Conservation (phyloP, 1,139 yeast species). For the Magnusiomyces tetraspermus region DNA sequence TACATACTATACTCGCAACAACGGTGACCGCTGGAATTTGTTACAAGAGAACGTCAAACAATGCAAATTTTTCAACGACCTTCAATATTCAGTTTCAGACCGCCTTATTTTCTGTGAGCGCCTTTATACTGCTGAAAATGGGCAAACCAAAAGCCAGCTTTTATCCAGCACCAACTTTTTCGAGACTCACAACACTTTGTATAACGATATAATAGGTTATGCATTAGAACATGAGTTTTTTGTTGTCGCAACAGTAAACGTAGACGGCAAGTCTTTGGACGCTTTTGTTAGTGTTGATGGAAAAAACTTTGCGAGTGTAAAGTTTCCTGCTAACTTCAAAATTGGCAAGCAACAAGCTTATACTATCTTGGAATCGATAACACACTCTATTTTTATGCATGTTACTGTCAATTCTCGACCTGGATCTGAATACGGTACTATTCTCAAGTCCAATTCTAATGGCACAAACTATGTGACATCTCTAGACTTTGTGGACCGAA, state of each 20-base stretch:
- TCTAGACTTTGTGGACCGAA: slow-evolving; percentile 67
- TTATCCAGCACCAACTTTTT: slow-evolving; percentile 50
- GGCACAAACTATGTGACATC: slow-evolving; percentile 85
- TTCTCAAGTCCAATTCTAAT: slow-evolving; percentile 88
- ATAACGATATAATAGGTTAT: slow-evolving; percentile 52
- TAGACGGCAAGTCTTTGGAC: slow-evolving; percentile 38
- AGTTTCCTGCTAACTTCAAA: slow-evolving; percentile 61
- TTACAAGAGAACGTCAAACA: slow-evolving; percentile 43
- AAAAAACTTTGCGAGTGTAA: slow-evolving; percentile 62
- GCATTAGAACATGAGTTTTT: slow-evolving; percentile 58
- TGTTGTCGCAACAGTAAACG: slow-evolving; percentile 54
- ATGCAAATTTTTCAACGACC: slow-evolving; percentile 64
- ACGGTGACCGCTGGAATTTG: slow-evolving; percentile 46
- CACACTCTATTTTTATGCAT: slow-evolving; percentile 73
- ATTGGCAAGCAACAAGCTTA: slow-evolving; percentile 67
- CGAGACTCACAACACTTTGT: slow-evolving; percentile 33
- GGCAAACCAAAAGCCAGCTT: slow-evolving; percentile 29
- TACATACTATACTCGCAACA: slow-evolving; percentile 48
- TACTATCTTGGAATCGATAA: slow-evolving; percentile 68
- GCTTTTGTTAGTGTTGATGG: slow-evolving; percentile 83
- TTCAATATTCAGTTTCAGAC: slow-evolving; percentile 33
- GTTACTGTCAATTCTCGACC: slow-evolving; percentile 52
- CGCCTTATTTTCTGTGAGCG: slow-evolving; percentile 57
- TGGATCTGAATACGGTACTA: slow-evolving; percentile 60
- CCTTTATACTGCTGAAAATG: slow-evolving; percentile 27